Base-by-base conservation (phyloP, 176 grass and related monocot genomes). In the Avena atlantica region DNA sequence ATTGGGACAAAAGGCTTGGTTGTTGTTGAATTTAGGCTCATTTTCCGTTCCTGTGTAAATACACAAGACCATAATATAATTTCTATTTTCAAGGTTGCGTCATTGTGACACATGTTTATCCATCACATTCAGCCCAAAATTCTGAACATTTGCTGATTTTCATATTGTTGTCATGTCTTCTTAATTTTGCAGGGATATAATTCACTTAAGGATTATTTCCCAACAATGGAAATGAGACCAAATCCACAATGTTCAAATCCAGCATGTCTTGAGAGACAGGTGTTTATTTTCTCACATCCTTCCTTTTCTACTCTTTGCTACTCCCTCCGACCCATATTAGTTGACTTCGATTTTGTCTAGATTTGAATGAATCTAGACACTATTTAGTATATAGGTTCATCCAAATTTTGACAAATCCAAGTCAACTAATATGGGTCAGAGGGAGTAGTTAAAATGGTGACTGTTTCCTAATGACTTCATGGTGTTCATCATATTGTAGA, bases 141-240 rank as follows among this genome's bases (percentile, higher is more conserved):
- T 27, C n/a, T 9, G 17, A 81, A 12, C 62, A 53, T 11, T 27
- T 80, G 9, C 0, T 83, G 16, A 11, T 80, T 76, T 52, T 75
- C 23, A 5, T 31, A 63, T 78, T 66, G 17, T 56, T 85, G 56
- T 49, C 6, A 16, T 75, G 27, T 34, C 8, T 58, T 86, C 27
- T 64, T 76, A 10, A 84, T 74, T 59, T 40, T 86, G 77, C 78
- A 96, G 96, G 96, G 96, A 83, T 98, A 98, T 82, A 98, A 98
- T 88, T 96, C 96, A 60, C 92, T 98, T 14, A 98, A 98, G 75
- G 96, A 98, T 77, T 98, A 74, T 86, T 98, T 98, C 67, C 96
- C 96, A 58, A 91, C 93, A 63, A 98, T 98, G 96, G 87, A 96
- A 89, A 98, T 98, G 97, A 98, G 63, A 71, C 97, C 97, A 77